Evolutionary conservation across 805 yeast species (phyloP).

Genomic region (Suhomyces vadensis): DNA sequence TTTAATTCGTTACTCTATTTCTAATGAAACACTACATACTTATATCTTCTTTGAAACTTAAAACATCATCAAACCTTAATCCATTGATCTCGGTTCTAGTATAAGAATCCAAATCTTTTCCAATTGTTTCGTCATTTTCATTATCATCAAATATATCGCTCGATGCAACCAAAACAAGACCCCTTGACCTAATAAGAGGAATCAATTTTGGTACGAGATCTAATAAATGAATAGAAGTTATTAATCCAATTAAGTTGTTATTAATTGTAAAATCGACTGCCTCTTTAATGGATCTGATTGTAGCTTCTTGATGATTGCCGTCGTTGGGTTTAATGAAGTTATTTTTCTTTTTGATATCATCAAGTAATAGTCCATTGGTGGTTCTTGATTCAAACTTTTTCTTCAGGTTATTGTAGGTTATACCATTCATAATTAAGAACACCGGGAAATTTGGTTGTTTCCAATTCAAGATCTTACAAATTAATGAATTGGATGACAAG

Average conservation of each 20-base stretch:
- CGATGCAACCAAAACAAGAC: constrained; percentile 79
- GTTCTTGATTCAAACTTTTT: constrained; percentile 40
- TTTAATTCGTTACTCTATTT: not conserved
- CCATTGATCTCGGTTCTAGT: constrained; percentile 62
- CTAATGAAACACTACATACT: constrained; percentile 32
- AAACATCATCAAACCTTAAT: constrained; percentile 57
- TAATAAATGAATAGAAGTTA: constrained; percentile 70
- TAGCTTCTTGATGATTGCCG: constrained; percentile 39
- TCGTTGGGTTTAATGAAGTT: constrained; percentile 27
- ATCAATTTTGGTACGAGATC: constrained; percentile 73
- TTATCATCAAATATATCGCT: constrained; percentile 35
- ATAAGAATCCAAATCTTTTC: constrained; percentile 36
- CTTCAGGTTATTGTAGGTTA: constrained; percentile 33
- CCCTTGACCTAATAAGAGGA: constrained; percentile 73
- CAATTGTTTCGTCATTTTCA: constrained; percentile 24
- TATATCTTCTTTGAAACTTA: constrained; percentile 63
- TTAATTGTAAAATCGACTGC: constrained; percentile 77
- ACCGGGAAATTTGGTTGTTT: constrained; percentile 98
- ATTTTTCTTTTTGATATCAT: constrained; percentile 23
- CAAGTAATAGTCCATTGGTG: constrained; percentile 42
- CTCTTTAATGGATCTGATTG: constrained; percentile 72
- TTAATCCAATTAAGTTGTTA: constrained; percentile 84
- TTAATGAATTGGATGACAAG: constrained; percentile 81
- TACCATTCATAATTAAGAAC: constrained; percentile 76
- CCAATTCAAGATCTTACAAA: constrained; percentile 96